Percentiles rank a stretch among this genome's conserved stretches.
Evolutionary conservation across 1,284 basidiomycete genomes (phyloP).

Genomic region (Trichosporon sp.): DNA sequence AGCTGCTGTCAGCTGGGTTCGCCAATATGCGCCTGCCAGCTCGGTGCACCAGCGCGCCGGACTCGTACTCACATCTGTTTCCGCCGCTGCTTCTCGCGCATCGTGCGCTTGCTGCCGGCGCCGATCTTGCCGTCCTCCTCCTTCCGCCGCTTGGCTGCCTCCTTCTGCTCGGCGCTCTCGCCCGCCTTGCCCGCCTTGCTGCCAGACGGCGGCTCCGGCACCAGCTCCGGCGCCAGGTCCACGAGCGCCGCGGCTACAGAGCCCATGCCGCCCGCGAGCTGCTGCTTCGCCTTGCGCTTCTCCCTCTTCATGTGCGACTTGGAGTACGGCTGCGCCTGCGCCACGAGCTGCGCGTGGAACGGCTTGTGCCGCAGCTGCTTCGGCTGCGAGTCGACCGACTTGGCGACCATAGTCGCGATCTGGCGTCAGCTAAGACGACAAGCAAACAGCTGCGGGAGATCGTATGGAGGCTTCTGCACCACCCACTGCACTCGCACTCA

Average conservation of each 20-base stretch:
- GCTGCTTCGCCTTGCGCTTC: conserved; percentile 40
- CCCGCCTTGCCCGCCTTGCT: not conserved
- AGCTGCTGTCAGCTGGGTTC: conserved; percentile 18
- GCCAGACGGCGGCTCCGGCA: not conserved
- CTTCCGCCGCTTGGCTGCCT: conserved; percentile 10
- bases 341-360: conserved; percentile 14
- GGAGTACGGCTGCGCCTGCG: conserved; percentile 41
- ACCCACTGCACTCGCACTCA: not conserved
- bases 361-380: conserved; percentile 8
- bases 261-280: conserved; percentile 33
- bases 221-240: conserved; percentile 12
- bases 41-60: too few species aligned
- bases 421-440: conserved; percentile 6
- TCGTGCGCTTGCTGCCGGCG: conserved; percentile 39
- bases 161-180: not conserved
- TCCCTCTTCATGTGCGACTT: conserved; percentile 42
- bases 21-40: too few species aligned
- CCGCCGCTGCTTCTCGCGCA: conserved; percentile 42
- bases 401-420: conserved; percentile 10
- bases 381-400: not conserved
- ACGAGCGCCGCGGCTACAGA: conserved; percentile 35
- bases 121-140: conserved; percentile 39
- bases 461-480: not conserved
- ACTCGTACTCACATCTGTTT: conserved; percentile 44
- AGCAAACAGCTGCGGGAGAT: not conserved